Evolutionary conservation across 108 stramenopile species (phyloP).

Genomic region (Cyclotella sp.): DNA sequence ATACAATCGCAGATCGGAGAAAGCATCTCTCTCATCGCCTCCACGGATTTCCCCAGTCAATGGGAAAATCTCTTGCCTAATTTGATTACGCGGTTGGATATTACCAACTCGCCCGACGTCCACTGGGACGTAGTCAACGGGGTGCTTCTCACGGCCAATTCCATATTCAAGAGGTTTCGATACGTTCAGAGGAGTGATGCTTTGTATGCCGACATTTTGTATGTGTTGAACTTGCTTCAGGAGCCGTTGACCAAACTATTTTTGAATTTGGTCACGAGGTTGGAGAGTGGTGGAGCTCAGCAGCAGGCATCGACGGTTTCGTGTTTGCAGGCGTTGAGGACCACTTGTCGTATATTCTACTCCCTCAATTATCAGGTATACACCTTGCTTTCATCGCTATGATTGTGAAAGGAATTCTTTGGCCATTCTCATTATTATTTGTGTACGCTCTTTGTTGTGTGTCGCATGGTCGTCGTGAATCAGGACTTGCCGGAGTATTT

Average conservation of each 20-base stretch:
- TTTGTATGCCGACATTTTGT: constrained; percentile 84
- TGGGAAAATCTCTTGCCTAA: constrained; percentile 95
- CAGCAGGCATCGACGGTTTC: constrained; percentile 54
- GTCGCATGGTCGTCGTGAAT: too few relatives aligned
- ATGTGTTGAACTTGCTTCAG: constrained; percentile 82
- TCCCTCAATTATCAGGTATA: constrained; percentile 90
- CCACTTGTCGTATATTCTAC: constrained; percentile 92
- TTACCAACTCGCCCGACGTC: constrained; percentile 15
- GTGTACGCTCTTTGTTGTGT: too few relatives aligned
- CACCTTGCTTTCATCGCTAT: too few relatives aligned
- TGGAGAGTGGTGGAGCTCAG: constrained; percentile 51
- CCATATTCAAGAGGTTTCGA: constrained; percentile 94
- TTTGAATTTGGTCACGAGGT: constrained; percentile 47
- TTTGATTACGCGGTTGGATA: constrained; percentile 77
- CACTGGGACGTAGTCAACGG: constrained; percentile 89
- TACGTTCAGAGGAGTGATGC: constrained; percentile 89
- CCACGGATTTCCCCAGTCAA: constrained; percentile 92
- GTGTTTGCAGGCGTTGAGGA: constrained; percentile 81
- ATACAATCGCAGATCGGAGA: constrained; percentile 95
- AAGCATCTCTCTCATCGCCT: constrained; percentile 92
- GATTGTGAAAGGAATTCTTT: too few relatives aligned
- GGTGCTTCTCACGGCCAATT: constrained; percentile 95
- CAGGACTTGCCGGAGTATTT: constrained; percentile 97
- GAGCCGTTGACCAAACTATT: constrained; percentile 86
- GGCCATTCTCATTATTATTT: background rate